Percentiles rank a stretch among this genome's conserved stretches.
Conservation (phyloP, 192 early-diverging fungal genomes). For the Umbelopsis vinacea region DNA sequence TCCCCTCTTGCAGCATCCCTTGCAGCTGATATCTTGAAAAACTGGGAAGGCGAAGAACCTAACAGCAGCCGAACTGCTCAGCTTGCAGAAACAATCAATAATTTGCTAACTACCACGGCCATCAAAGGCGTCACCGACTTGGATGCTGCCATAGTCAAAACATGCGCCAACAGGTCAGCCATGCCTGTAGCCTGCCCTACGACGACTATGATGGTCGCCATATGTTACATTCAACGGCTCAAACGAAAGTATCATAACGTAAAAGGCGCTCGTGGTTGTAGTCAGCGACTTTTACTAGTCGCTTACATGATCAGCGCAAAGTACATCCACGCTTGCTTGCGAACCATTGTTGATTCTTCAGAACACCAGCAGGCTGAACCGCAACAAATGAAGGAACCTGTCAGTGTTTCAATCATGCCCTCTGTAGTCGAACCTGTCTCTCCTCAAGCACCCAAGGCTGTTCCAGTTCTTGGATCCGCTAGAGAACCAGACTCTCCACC, state of each 20-base stretch:
- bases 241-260: constrained; percentile 50
- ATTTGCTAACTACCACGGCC: constrained; percentile 32
- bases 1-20: background rate
- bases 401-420: background rate
- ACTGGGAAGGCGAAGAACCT: constrained; percentile 15
- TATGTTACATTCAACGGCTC: constrained; percentile 53
- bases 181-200: constrained; percentile 43
- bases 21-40: constrained; percentile 10
- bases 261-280: constrained; percentile 50
- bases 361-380: background rate
- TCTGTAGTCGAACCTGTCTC: background rate
- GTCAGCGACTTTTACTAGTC: constrained; percentile 50
- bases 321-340: constrained; percentile 38
- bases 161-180: constrained; percentile 29
- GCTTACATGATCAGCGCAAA: constrained; percentile 57
- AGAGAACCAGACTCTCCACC: constrained; percentile 18
- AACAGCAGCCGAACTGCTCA: constrained; percentile 14
- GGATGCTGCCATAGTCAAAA: constrained; percentile 24
- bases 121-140: constrained; percentile 17
- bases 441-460: background rate
- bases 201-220: constrained; percentile 51
- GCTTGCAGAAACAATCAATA: constrained; percentile 26
- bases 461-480: background rate
- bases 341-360: constrained; percentile 34
- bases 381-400: background rate